A percentile compares a stretch with the other conserved stretches of the same genome.
These are phyloP conservation scores for Daldinia childiae DNA, from an alignment of 495 filamentous ascomycete genomes.

Conservation along the genomic window DNA sequence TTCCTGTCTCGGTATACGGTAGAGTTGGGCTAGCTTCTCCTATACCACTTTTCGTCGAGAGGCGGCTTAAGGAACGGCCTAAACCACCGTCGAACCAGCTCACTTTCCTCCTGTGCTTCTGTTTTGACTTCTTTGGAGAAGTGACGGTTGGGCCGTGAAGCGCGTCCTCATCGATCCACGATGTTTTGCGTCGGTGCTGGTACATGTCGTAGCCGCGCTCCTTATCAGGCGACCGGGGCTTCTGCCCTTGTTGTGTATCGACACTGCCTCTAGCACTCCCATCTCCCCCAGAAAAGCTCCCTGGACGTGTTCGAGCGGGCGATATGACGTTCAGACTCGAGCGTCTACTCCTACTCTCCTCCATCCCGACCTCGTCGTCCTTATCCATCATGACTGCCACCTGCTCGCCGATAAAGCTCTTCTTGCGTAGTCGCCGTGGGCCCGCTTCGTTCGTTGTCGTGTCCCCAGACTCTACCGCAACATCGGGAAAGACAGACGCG, in stretches of 20 bases:
- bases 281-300: slow-evolving; percentile 17
- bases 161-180: slow-evolving; percentile 57
- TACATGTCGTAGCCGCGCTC: slow-evolving; percentile 39
- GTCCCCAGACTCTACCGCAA: slow-evolving; percentile 11
- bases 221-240: slow-evolving; percentile 38
- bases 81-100: slow-evolving; percentile 39
- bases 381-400: slow-evolving; percentile 14
- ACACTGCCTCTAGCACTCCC: slow-evolving; percentile 10
- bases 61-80: slow-evolving; percentile 40
- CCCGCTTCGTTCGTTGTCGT: slow-evolving; percentile 5
- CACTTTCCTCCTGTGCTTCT: slow-evolving; percentile 28
- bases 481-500: slow-evolving; percentile 2
- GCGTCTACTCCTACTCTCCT: slow-evolving; percentile 24
- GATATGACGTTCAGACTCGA: slow-evolving; percentile 28
- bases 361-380: slow-evolving; percentile 29
- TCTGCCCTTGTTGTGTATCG: slow-evolving; percentile 12
- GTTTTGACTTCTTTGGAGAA: slow-evolving; percentile 30
- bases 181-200: slow-evolving; percentile 42
- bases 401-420: slow-evolving; percentile 24
- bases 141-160: slow-evolving; percentile 52
- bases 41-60: slow-evolving; percentile 37
- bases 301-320: slow-evolving; percentile 10
- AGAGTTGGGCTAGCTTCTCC: slow-evolving; percentile 43
- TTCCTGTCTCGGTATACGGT: slow-evolving; percentile 32
- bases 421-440: slow-evolving; percentile 40